Percentiles rank a stretch among this genome's conserved stretches.
Evolutionary conservation across 2,329 filamentous ascomycete genomes (phyloP).

Genomic region (Sordariomycetes sp.): DNA sequence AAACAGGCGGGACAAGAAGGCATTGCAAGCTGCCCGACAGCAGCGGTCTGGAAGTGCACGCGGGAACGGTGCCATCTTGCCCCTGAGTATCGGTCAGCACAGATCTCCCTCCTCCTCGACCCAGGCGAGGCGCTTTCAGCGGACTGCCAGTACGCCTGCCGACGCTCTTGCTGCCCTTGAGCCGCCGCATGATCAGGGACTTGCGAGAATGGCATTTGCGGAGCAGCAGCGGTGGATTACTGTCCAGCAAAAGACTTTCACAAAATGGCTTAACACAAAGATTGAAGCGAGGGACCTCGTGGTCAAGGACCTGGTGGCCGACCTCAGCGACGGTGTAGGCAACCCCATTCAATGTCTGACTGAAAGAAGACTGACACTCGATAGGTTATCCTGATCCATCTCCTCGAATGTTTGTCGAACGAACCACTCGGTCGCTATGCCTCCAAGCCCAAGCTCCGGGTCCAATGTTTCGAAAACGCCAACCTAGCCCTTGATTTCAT

Average conservation of each 20-base stretch:
- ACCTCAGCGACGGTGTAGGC: slow-evolving; percentile 89
- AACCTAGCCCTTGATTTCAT: slow-evolving; percentile 93
- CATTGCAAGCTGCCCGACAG: slow-evolving; percentile 38
- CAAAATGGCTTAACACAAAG: slow-evolving; percentile 99
- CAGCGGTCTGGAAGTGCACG: slow-evolving; percentile 24
- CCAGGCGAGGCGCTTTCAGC: slow-evolving; percentile 17
- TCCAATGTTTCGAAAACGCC: slow-evolving; percentile 96
- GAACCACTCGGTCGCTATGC: slow-evolving; percentile 96
- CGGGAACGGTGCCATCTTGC: slow-evolving; percentile 16
- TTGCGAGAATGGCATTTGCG: slow-evolving; percentile 52
- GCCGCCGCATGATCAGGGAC: slow-evolving; percentile 38
- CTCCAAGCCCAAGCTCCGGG: slow-evolving; percentile 87
- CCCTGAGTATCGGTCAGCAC: slow-evolving; percentile 8
- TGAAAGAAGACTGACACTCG: not conserved
- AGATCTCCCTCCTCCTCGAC: slow-evolving; percentile 4
- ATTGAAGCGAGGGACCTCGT: slow-evolving; percentile 67
- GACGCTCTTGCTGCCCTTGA: slow-evolving; percentile 35
- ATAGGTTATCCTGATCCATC: slow-evolving; percentile 88
- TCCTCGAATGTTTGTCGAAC: slow-evolving; percentile 89
- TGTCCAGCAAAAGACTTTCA: slow-evolving; percentile 98
- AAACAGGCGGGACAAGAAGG: slow-evolving; percentile 35
- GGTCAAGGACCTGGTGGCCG: slow-evolving; percentile 78
- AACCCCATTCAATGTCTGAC: not conserved
- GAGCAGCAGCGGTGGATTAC: slow-evolving; percentile 61
- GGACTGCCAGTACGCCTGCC: slow-evolving; percentile 24